phyloP scores from a whole-genome alignment of 2,329 filamentous ascomycete genomes.

The Acarospora socialis region DNA sequence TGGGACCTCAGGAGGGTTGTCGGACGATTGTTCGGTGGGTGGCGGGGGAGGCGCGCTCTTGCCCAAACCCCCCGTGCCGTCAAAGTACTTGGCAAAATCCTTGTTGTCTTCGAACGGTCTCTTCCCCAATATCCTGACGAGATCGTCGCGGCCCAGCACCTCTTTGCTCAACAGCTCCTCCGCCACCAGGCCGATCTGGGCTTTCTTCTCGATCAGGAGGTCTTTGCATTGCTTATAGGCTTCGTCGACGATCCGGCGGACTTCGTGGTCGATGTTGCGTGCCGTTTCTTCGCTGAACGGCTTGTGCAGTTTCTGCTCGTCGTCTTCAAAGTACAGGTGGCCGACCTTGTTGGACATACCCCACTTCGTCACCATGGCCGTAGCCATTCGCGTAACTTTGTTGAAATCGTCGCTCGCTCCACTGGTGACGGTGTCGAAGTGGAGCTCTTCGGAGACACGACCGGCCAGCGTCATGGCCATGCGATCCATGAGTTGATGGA shows the following conservation, averaged over 20 bases:
- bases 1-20: too few relatives aligned
- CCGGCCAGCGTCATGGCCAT: conserved; percentile 99
- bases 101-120: conserved; percentile 71
- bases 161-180: conserved; percentile 90
- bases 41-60: conserved; percentile 41
- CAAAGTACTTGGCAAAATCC: conserved; percentile 92
- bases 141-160: conserved; percentile 78
- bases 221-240: conserved; percentile 84
- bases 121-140: conserved; percentile 74
- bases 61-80: conserved; percentile 37
- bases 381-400: conserved; percentile 93
- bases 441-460: conserved; percentile 85
- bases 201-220: conserved; percentile 71
- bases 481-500: conserved; percentile 91
- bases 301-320: conserved; percentile 73
- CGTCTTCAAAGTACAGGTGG: conserved; percentile 75
- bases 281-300: conserved; percentile 93
- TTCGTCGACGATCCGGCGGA: conserved; percentile 78
- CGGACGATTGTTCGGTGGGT: too few relatives aligned
- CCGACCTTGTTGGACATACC: conserved; percentile 95
- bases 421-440: conserved; percentile 92
- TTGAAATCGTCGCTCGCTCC: conserved; percentile 96
- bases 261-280: conserved; percentile 80
- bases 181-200: conserved; percentile 74
- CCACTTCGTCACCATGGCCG: conserved; percentile 98